A percentile compares a stretch with the other conserved stretches of the same genome.
Conservation (phyloP, 768 basidiomycete species). For the Psilocybe sp. region DNA sequence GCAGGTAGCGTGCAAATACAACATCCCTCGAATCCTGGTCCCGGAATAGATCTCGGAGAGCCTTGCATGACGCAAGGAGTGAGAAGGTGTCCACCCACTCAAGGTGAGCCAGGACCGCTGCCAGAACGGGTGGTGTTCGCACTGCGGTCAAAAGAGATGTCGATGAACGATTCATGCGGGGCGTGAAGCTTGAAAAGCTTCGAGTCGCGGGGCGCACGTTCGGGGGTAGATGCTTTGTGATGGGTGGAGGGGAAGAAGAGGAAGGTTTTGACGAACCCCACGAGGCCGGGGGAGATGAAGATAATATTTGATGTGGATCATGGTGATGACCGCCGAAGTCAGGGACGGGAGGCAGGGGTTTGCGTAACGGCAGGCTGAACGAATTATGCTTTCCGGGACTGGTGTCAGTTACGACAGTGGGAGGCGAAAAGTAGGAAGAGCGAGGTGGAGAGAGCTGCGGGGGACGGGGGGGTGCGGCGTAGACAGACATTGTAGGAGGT, state of each 20-base stretch:
- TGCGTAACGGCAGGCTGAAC: no score
- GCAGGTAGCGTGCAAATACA: conserved; percentile 51
- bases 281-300: neutral
- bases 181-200: conserved; percentile 16
- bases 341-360: no score
- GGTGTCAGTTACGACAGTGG: no score
- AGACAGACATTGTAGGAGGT: neutral
- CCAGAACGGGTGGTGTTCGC: conserved; percentile 18
- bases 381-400: no score
- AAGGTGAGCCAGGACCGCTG: conserved; percentile 26
- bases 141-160: conserved; percentile 14
- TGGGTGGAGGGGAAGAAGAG: conserved; percentile 1
- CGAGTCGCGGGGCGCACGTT: conserved; percentile 8
- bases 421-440: no score
- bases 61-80: conserved; percentile 36
- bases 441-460: neutral
- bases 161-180: conserved; percentile 7
- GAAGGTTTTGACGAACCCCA: neutral
- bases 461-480: neutral
- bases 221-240: conserved; percentile 5
- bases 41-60: conserved; percentile 27
- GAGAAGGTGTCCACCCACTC: conserved; percentile 38
- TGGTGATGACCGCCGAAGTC: no score
- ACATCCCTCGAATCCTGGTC: conserved; percentile 29
- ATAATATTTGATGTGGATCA: no score